Conservation (phyloP, 2,329 filamentous ascomycete genomes). For the Trichoderma polysporum region DNA sequence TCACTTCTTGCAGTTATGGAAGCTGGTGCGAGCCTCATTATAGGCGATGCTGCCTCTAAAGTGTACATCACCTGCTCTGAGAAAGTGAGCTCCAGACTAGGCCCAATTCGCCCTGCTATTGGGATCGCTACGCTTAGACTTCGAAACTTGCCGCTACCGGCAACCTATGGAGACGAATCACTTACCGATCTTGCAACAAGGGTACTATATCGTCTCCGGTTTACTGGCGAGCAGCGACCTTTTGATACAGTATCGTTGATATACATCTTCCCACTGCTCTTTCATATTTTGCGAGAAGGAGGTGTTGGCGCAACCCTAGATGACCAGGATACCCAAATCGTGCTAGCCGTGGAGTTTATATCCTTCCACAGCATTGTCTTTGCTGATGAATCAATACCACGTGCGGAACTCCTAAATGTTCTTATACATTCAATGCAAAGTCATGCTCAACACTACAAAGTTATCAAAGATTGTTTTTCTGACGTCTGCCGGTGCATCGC, state of each 20-base stretch:
- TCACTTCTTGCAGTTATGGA: conserved; percentile 72
- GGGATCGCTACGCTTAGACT: conserved; percentile 84
- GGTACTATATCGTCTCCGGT: conserved; percentile 85
- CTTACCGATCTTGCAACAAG: conserved; percentile 82
- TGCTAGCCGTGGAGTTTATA: conserved; percentile 84
- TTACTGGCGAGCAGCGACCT: conserved; percentile 88
- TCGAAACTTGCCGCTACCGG: conserved; percentile 70
- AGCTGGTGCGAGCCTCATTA: conserved; percentile 76
- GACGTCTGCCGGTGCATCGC: conserved; percentile 84
- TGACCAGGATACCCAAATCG: conserved; percentile 83
- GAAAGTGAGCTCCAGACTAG: conserved; percentile 71
- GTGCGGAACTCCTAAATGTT: conserved; percentile 67
- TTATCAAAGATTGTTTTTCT: conserved; percentile 87
- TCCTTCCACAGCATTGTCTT: conserved; percentile 84
- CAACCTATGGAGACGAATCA: conserved; percentile 74
- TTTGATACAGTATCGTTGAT: conserved; percentile 86
- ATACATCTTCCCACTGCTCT: conserved; percentile 80
- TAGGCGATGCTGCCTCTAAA: conserved; percentile 74
- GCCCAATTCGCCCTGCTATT: conserved; percentile 75
- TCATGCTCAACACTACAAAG: conserved; percentile 91
- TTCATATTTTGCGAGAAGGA: conserved; percentile 74
- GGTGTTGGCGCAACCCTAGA: conserved; percentile 73
- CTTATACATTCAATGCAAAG: conserved; percentile 81
- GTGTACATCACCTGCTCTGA: conserved; percentile 80
- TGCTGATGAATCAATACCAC: conserved; percentile 71